phyloP scores from a whole-genome alignment of 2,329 filamentous ascomycete genomes.

The Byssochlamys sp. region DNA sequence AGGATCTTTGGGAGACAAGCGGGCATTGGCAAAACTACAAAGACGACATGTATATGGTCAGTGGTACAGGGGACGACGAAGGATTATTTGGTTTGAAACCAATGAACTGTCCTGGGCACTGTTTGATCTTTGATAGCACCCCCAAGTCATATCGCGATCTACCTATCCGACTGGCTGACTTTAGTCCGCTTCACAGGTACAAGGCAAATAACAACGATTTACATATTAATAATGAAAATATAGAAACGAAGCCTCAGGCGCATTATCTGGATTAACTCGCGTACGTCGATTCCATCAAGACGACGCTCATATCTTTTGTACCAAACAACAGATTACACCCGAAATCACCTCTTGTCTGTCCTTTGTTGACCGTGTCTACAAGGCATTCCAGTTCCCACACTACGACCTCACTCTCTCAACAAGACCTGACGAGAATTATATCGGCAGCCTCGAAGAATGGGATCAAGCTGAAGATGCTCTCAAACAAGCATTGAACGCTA shows the following conservation, averaged over 20 bases:
- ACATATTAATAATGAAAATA: too few relatives aligned
- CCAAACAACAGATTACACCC: conserved; percentile 61
- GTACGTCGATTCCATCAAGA: conserved; percentile 84
- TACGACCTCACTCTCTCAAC: conserved; percentile 73
- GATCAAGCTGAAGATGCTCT: conserved; percentile 58
- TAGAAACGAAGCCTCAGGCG: conserved; percentile 78
- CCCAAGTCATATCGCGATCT: conserved; percentile 72
- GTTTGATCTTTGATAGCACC: conserved; percentile 57
- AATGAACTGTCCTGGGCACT: too few relatives aligned
- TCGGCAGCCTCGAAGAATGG: conserved; percentile 64
- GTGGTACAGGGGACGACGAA: conserved; percentile 36
- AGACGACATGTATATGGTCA: conserved; percentile 82
- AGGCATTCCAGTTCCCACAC: conserved; percentile 58
- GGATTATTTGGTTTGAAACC: conserved; percentile 51
- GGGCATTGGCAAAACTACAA: conserved; percentile 84
- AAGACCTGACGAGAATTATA: conserved; percentile 64
- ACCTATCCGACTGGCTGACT: conserved; percentile 78
- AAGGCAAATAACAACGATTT: too few relatives aligned
- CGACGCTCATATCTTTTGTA: conserved; percentile 83
- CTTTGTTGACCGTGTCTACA: conserved; percentile 65
- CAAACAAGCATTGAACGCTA: conserved; percentile 52
- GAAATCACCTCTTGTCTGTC: conserved; percentile 66
- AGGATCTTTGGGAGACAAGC: conserved; percentile 72
- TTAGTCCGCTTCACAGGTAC: conserved; percentile 73
- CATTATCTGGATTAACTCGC: conserved; percentile 69